Evolutionary conservation across 2,329 filamentous ascomycete genomes (phyloP).

Genomic region (Mariannaea elegans): DNA sequence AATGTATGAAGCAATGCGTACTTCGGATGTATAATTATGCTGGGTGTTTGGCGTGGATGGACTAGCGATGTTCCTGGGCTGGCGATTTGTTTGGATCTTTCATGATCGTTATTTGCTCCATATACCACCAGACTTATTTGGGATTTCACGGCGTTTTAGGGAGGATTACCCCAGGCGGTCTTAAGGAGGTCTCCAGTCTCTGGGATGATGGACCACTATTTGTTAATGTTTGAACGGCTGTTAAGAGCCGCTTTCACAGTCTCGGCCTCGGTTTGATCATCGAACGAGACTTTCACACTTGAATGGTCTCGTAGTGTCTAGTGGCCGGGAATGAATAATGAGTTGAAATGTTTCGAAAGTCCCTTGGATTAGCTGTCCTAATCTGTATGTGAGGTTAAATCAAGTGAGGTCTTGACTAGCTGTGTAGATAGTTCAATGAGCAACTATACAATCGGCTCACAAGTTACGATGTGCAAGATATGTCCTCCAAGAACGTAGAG

Average conservation of each 20-base stretch:
- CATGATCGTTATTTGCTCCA: neutral
- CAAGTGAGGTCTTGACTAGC: too few relatives aligned
- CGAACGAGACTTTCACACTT: neutral
- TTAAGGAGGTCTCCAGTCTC: neutral
- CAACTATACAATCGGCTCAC: too few relatives aligned
- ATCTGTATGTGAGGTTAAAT: too few relatives aligned
- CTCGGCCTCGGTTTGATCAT: neutral
- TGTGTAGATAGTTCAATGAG: too few relatives aligned
- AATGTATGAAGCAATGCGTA: slow-evolving; percentile 2
- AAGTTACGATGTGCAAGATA: too few relatives aligned
- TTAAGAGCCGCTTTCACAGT: neutral
- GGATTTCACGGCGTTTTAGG: slow-evolving; percentile 9
- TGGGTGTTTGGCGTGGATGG: neutral
- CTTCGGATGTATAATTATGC: slow-evolving; percentile 16
- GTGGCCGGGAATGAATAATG: neutral
- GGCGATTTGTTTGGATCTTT: neutral
- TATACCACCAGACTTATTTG: slow-evolving; percentile 17
- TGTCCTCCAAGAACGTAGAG: neutral
- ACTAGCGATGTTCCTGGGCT: neutral
- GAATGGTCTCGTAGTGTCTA: too few relatives aligned
- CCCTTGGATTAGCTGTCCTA: too few relatives aligned
- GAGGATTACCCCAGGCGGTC: neutral
- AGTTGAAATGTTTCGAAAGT: neutral
- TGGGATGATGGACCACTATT: neutral
- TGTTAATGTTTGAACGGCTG: neutral